Evolutionary conservation across 2,329 filamentous ascomycete genomes (phyloP).

Genomic region (Cercospora citrullina): DNA sequence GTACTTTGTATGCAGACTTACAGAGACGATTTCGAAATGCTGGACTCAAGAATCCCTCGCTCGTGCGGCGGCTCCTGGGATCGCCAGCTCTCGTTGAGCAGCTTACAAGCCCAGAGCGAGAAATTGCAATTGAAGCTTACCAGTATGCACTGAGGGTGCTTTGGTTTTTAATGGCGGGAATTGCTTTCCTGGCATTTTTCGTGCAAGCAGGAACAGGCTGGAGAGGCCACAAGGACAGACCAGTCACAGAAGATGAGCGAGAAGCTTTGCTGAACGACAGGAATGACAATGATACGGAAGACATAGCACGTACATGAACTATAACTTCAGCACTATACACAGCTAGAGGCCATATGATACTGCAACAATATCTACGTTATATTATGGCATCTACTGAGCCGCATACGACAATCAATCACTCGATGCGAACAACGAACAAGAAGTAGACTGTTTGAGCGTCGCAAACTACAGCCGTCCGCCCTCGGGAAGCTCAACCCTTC

Average conservation of each 20-base stretch:
- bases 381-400: neutral
- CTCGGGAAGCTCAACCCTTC: neutral
- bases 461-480: neutral
- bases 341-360: neutral
- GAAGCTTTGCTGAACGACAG: neutral
- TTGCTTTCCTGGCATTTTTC: constrained; percentile 52
- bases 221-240: constrained; percentile 28
- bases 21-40: constrained; percentile 57
- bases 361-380: neutral
- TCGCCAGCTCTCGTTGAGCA: constrained; percentile 57
- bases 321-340: neutral
- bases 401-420: neutral
- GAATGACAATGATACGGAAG: neutral
- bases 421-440: neutral
- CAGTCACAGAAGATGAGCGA: neutral
- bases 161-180: constrained; percentile 53
- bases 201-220: constrained; percentile 62
- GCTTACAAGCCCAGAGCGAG: constrained; percentile 52
- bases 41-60: constrained; percentile 43
- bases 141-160: constrained; percentile 54
- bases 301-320: neutral
- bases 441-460: neutral
- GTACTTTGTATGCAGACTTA: constrained; percentile 59
- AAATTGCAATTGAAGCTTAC: constrained; percentile 57
- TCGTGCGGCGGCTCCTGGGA: constrained; percentile 59